Base-by-base conservation (phyloP, 176 grass and related monocot species). In the Stipa capillata region DNA sequence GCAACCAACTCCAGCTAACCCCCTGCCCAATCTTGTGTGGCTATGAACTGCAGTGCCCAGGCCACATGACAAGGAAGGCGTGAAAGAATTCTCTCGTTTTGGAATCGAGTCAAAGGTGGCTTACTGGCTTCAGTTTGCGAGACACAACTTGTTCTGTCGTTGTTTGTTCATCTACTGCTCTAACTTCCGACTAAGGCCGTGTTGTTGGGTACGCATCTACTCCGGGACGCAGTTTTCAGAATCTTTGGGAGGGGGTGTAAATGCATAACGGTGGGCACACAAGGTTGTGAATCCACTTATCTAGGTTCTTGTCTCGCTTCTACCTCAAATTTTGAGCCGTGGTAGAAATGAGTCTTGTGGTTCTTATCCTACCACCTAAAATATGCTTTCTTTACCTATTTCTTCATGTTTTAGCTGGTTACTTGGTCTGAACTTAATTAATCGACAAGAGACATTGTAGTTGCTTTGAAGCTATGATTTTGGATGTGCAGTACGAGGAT, bases 1-100 rank as follows among this genome's bases (percentile, higher is more conserved):
- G 32, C 79, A 72, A 72, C 79, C 4, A 72, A 27, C 65, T 36
- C 44, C 66, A 72, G 41, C 79, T 72, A 70, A 57, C 12, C 13
- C 2, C 7, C n/a, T n/a, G n/a, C 62, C 4, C 41, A n/a, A 14
- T 21, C 45, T 21, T 47, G 0, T 31, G 29, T 31, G 41, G 16
- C 6, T 18, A 20, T 15, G 41, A 16, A 27, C 8, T 69, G 6
- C 39, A 28, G 65, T 28, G 5, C 20, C 20, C 37, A 45, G n/a
- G 42, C 2, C n/a, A n/a, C 39, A 23, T 1, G 5, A 8, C 36
- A 68, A 7, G 37, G 9, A 42, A 68, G n/a, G n/a, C n/a, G n/a
- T n/a, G n/a, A n/a, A 20, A 33, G 3, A 33, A 20, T 62, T 20
- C 16, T 62, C 31, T 35, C 31, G 5, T 4, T 2, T 35, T 35